Evolutionary conservation across 106 monocot genomes (phyloP), one percentile per base, ranked within the genome.

Genomic region (Dioscorea alata): DNA sequence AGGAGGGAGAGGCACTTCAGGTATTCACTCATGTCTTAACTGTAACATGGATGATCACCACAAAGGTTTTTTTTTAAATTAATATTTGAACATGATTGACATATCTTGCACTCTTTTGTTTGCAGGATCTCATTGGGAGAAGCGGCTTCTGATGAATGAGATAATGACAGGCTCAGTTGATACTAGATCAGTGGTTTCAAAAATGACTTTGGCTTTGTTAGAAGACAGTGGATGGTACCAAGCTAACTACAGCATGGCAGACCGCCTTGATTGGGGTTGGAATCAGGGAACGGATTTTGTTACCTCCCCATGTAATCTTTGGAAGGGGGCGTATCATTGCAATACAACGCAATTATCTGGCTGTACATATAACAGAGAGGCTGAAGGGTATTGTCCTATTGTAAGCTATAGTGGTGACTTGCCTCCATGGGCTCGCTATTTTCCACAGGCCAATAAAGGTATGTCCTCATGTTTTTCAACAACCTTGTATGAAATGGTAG

Each of bases 101-200:
- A 18, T 8, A 22, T 4, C 42, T 48, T 32, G 31, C 51, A 28
- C 19, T 28, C 12, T 21, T 23, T 28, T 34, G 13, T 64, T 60
- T 23, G 23, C 69, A 99, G 97, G 97, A 23, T 99, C 97, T 49
- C 97, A 99, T 63, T 99, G 97, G 97, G 97, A 99, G 75, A 99
- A 99, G 66, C 87, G 97, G 49, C 83, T 99, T 50, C 76, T 99
- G 52, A 99, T 99, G 97, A 99, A 99, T 87, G 97, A 99, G 76
- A 99, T 99, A 34, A 99, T 99, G 97, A 99, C 97, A 12, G 97
- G 97, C 8, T 99, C 97, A 52, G 97, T 99, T n/a, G 97, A 99
- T 71, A 86, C 97, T 52, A 83, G 87, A 87, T 99, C 97, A 66
- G 97, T 99, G 48, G 97, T 99, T 23, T 99, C 97, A 50, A 90